phyloP scores from a whole-genome alignment of 495 filamentous ascomycete genomes.

The Neurospora africana region DNA sequence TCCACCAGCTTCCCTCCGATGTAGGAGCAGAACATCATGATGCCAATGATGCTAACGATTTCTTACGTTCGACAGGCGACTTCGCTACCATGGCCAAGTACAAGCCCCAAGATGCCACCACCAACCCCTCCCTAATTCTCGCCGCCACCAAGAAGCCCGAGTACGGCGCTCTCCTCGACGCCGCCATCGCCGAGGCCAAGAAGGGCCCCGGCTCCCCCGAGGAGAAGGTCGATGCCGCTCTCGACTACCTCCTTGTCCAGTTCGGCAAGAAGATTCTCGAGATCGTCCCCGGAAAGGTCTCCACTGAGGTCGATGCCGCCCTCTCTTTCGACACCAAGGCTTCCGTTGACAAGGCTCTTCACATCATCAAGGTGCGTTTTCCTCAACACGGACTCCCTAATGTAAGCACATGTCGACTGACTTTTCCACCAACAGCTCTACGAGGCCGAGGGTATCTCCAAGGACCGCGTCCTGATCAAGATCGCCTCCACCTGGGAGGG shows the following conservation, averaged over 20 bases:
- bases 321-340: conserved; percentile 93
- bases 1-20: neutral
- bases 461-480: conserved; percentile 89
- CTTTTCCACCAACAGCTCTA: conserved; percentile 56
- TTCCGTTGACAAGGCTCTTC: conserved; percentile 90
- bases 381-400: neutral
- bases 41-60: neutral
- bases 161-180: conserved; percentile 87
- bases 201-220: conserved; percentile 53
- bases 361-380: conserved; percentile 78
- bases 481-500: conserved; percentile 90
- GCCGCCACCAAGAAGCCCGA: conserved; percentile 96
- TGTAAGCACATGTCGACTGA: neutral
- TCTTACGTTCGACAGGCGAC: neutral
- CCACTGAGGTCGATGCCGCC: conserved; percentile 93
- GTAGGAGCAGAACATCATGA: neutral
- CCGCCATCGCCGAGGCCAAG: conserved; percentile 80
- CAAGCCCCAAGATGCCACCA: conserved; percentile 99
- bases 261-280: conserved; percentile 96
- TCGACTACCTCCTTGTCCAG: conserved; percentile 90
- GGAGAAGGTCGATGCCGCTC: conserved; percentile 67
- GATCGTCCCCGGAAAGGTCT: conserved; percentile 96
- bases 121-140: conserved; percentile 96
- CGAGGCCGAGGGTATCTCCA: conserved; percentile 78
- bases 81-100: conserved; percentile 87